These are phyloP conservation scores for Elaeagnus macrophylla DNA, from an alignment of 306 rosid genomes.

Conservation along the genomic window DNA sequence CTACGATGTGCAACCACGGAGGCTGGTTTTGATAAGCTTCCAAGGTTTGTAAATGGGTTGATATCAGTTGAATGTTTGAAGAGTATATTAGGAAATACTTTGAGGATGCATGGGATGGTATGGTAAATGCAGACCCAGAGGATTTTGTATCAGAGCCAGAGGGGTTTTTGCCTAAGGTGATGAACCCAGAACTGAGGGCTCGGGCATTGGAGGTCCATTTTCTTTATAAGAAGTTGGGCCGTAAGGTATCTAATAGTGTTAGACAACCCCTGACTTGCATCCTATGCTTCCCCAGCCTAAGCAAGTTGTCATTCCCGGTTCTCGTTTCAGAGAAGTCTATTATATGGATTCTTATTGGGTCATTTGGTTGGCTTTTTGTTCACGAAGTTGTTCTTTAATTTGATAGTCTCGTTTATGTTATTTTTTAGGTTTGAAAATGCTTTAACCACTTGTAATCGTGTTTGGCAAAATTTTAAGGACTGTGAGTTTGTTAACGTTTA, in stretches of 20 bases:
- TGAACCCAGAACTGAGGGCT: conserved; percentile 44
- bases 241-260: conserved; percentile 38
- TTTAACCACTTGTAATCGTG: too few relatives aligned
- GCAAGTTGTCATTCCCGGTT: conserved; percentile 56
- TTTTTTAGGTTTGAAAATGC: too few relatives aligned
- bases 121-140: conserved; percentile 43
- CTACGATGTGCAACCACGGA: conserved; percentile 30
- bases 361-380: conserved; percentile 38
- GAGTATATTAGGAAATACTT: conserved; percentile 30
- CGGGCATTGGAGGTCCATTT: conserved; percentile 73
- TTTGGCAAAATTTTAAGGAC: too few relatives aligned
- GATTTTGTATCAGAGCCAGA: conserved; percentile 52
- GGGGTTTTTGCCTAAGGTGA: conserved; percentile 58
- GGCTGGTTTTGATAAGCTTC: conserved; percentile 41
- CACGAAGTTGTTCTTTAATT: not conserved
- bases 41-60: conserved; percentile 22
- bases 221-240: conserved; percentile 61
- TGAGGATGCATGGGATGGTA: conserved; percentile 55
- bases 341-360: conserved; percentile 98
- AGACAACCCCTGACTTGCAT: conserved; percentile 34
- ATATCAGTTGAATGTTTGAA: conserved; percentile 23
- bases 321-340: conserved; percentile 74
- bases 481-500: too few relatives aligned
- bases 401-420: too few relatives aligned
- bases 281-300: conserved; percentile 62